A percentile compares a stretch with the other conserved stretches of the same genome.
Evolutionary conservation across 805 yeast species (phyloP).

Genomic region (Torulaspora franciscae): DNA sequence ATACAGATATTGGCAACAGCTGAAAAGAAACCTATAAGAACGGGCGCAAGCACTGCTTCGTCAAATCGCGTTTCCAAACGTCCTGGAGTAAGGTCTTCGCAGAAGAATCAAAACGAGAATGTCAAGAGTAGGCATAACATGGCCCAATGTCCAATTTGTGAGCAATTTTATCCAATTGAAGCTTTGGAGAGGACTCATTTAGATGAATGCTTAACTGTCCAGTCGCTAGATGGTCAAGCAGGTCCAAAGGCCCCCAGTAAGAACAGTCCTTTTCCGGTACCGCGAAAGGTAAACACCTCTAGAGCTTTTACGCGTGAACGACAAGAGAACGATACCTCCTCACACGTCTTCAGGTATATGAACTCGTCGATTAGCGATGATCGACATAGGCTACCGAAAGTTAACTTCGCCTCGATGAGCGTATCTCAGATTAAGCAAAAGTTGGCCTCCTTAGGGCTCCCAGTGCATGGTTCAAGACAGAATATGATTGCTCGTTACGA

Average conservation of each 20-base stretch:
- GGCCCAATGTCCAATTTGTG: constrained; percentile 69
- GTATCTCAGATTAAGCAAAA: constrained; percentile 58
- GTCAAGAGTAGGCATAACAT: constrained; percentile 13
- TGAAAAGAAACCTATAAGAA: constrained; percentile 19
- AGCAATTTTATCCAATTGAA: constrained; percentile 47
- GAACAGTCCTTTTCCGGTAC: neutral
- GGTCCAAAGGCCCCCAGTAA: neutral
- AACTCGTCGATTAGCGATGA: constrained; percentile 12
- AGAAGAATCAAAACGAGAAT: constrained; percentile 10
- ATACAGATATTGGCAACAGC: constrained; percentile 30
- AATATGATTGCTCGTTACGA: constrained; percentile 67
- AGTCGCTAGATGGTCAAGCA: constrained; percentile 13
- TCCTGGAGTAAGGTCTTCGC: constrained; percentile 14
- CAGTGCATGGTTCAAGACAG: constrained; percentile 57
- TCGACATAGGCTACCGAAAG: constrained; percentile 49
- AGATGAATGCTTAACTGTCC: constrained; percentile 49
- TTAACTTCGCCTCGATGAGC: constrained; percentile 58
- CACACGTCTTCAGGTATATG: constrained; percentile 22
- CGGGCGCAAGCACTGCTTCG: constrained; percentile 2
- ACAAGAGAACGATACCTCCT: constrained; percentile 3
- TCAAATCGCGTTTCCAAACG: constrained; percentile 6
- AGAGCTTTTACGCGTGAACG: neutral
- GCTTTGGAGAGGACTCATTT: constrained; percentile 57
- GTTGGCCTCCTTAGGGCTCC: constrained; percentile 49
- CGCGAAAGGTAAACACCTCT: neutral